Conservation (phyloP, 2,329 filamentous ascomycete genomes). For the Trichothecium roseum region DNA sequence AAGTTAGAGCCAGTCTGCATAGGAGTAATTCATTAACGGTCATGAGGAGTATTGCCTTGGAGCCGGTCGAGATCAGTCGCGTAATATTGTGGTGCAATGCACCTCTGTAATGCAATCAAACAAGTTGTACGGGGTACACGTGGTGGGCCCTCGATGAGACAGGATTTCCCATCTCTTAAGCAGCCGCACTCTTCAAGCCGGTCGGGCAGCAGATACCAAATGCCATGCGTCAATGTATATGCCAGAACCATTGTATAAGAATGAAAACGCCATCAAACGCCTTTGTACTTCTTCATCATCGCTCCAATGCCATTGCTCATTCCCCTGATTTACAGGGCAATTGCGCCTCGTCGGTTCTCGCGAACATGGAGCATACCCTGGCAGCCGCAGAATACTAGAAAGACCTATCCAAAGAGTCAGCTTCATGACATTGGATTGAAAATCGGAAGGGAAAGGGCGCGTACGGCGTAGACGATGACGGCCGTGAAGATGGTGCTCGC, state of each 20-base stretch:
- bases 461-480: slow-evolving; percentile 79
- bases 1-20: too few relatives aligned
- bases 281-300: slow-evolving; percentile 4
- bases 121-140: too few relatives aligned
- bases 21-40: too few relatives aligned
- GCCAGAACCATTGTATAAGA: slow-evolving; percentile 5
- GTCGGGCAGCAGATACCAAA: not conserved
- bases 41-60: too few relatives aligned
- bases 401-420: slow-evolving; percentile 44
- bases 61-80: too few relatives aligned
- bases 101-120: too few relatives aligned
- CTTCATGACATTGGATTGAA: not conserved
- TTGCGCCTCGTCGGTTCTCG: slow-evolving; percentile 73
- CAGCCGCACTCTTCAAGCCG: not conserved
- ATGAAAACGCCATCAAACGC: slow-evolving; percentile 14
- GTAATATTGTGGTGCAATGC: too few relatives aligned
- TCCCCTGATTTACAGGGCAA: slow-evolving; percentile 47
- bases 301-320: slow-evolving; percentile 9
- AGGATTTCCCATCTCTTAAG: not conserved
- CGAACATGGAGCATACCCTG: slow-evolving; percentile 81
- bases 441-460: not conserved
- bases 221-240: not conserved
- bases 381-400: slow-evolving; percentile 83
- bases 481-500: slow-evolving; percentile 79
- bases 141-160: too few relatives aligned